phyloP scores from a whole-genome alignment of 208 protist species.

The Naegleria gruberi region DNA sequence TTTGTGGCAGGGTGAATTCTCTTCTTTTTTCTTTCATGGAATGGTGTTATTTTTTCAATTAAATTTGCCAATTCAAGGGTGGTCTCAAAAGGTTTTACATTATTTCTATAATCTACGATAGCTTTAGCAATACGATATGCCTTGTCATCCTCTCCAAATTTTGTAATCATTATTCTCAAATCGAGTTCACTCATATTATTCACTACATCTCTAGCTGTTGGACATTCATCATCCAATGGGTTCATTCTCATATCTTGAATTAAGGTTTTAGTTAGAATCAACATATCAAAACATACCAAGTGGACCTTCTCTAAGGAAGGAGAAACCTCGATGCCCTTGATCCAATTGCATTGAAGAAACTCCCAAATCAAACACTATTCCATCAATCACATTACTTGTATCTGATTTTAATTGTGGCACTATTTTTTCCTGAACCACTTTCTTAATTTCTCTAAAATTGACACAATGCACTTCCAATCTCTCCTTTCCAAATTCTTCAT shows the following conservation, averaged over 20 bases:
- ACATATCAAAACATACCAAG: slow-evolving; percentile 21
- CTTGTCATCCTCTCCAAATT: slow-evolving; percentile 1
- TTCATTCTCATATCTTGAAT: not conserved
- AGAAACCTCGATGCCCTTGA: slow-evolving; percentile 26
- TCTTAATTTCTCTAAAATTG: not conserved
- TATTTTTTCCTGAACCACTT: not conserved
- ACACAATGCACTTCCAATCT: not conserved
- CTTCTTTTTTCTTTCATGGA: not conserved
- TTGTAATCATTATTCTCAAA: not conserved
- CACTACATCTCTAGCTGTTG: not conserved
- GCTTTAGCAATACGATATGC: not conserved
- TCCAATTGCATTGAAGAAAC: slow-evolving; percentile 24
- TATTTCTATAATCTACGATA: not conserved
- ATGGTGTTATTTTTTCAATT: not conserved
- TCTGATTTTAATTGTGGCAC: not conserved
- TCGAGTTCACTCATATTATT: not conserved
- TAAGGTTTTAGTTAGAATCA: too few species aligned
- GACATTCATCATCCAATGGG: not conserved
- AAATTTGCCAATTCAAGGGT: not conserved
- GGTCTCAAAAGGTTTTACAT: not conserved
- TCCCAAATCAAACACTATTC: slow-evolving; percentile 31
- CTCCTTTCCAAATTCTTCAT: not conserved
- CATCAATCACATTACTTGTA: not conserved
- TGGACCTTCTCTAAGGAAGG: slow-evolving; percentile 22
- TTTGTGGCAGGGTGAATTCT: slow-evolving; percentile 1